Percentiles rank a stretch among this genome's conserved stretches.
phyloP scores from a whole-genome alignment of 2,329 filamentous ascomycete species.

The Sporothrix pallida region DNA sequence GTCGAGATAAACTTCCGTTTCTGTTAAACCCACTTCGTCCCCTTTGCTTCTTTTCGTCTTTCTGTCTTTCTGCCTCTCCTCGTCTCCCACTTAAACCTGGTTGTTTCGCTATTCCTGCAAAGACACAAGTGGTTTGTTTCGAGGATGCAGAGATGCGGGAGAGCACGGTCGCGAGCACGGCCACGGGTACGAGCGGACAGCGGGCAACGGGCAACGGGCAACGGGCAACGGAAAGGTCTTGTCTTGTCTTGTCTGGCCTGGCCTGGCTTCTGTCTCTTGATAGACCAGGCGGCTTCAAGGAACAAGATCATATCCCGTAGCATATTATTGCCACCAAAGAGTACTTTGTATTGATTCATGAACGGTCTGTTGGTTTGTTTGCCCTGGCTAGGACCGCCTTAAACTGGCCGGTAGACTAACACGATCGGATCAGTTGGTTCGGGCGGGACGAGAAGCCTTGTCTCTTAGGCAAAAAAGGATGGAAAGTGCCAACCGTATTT shows the following conservation, averaged over 20 bases:
- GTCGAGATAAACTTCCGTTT: no score
- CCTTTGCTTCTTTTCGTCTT: background rate
- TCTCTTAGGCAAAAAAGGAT: background rate
- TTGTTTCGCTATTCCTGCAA: slow-evolving; percentile 29
- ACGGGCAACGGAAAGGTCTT: no score
- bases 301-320: background rate
- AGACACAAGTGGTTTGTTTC: slow-evolving; percentile 15
- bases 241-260: background rate
- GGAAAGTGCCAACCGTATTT: slow-evolving; percentile 7
- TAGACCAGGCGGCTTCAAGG: background rate
- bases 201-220: background rate
- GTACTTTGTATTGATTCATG: background rate
- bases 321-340: background rate
- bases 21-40: background rate
- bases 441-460: background rate
- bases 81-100: background rate
- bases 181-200: slow-evolving; percentile 28
- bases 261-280: background rate
- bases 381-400: background rate
- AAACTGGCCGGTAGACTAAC: background rate
- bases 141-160: slow-evolving; percentile 24
- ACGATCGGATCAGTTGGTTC: background rate
- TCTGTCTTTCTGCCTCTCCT: background rate
- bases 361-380: background rate
- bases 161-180: slow-evolving; percentile 24